phyloP scores from a whole-genome alignment of 2,329 filamentous ascomycete genomes.

The Aspergillus fischeri region DNA sequence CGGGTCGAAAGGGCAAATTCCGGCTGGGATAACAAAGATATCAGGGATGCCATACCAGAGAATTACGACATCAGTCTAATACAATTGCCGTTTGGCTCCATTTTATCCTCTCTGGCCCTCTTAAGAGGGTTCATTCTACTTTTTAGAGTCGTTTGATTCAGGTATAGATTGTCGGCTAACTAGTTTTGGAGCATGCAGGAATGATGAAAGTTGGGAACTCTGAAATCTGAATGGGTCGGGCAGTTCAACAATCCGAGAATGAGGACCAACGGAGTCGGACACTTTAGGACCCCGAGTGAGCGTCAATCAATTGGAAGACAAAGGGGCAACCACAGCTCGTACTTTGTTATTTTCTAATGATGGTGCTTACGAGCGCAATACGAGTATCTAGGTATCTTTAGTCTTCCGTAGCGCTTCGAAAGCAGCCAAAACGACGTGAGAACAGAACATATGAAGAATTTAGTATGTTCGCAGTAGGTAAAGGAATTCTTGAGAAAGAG shows the following conservation, averaged over 20 bases:
- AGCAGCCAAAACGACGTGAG: background rate
- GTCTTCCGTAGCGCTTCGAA: background rate
- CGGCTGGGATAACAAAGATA: background rate
- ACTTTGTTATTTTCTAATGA: background rate
- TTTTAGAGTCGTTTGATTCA: background rate
- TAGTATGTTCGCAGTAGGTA: background rate
- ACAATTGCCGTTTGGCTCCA: background rate
- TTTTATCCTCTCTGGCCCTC: background rate
- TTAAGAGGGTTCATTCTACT: no score
- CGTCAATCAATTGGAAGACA: background rate
- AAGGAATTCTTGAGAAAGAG: no score
- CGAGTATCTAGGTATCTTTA: no score
- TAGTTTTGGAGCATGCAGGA: no score
- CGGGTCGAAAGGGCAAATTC: background rate
- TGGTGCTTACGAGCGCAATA: background rate
- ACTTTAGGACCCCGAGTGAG: background rate
- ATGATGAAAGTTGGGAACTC: background rate
- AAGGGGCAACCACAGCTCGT: background rate
- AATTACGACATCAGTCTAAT: background rate
- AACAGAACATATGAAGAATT: background rate
- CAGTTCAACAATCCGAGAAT: background rate
- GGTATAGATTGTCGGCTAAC: background rate
- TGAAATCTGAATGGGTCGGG: background rate
- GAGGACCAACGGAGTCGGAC: background rate
- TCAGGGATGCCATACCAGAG: background rate